Evolutionary conservation across 306 rosid genomes (phyloP), one percentile per base, ranked within the genome.

Genomic region (Trifolium subterraneum): DNA sequence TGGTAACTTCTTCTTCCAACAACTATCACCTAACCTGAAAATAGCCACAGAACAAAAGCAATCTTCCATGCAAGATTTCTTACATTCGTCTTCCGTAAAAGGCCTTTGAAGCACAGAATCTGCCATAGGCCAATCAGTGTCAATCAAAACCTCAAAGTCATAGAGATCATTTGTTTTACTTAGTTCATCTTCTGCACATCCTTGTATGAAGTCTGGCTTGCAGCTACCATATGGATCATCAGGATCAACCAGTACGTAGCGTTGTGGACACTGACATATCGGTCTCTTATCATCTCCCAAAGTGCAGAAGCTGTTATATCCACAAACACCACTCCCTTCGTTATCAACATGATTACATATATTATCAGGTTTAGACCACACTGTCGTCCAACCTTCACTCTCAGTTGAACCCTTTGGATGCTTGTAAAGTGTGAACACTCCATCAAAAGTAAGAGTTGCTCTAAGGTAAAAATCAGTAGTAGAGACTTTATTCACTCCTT

Each of bases 1-100:
- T 22, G 94, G 95, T 38, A 22, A 18, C 33, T 71, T 82, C 77
- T 83, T 83, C 75, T 80, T 82, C 87, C 87, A 85, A 64, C 88
- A 87, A 62, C 75, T 56, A 15, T 73, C 68, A 9, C 76, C 78
- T 15, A 0, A 3, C 59, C 77, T 59, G 67, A 72, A 85, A 56
- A 75, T 55, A 6, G 79, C 86, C 52, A 77, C 77, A 7, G 79
- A 81, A 68, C 92, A 90, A 38, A 71, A 25, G 10, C 96, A 90
- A 74, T 90, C 90, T 56, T 59, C 75, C 78, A 80, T 64, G 45
- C 92, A 89, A 10, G 87, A 41, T 5, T 51, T 15, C 16, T 0
- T 68, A 79, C 90, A 86, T 2, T 7, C 0, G 0, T 90, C 87
- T 56, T 74, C 80, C 58, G 3, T 38, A 8, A 68, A 82, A 59